Base-by-base conservation (phyloP, 1,284 basidiomycete species). In the Peniophora sp. region DNA sequence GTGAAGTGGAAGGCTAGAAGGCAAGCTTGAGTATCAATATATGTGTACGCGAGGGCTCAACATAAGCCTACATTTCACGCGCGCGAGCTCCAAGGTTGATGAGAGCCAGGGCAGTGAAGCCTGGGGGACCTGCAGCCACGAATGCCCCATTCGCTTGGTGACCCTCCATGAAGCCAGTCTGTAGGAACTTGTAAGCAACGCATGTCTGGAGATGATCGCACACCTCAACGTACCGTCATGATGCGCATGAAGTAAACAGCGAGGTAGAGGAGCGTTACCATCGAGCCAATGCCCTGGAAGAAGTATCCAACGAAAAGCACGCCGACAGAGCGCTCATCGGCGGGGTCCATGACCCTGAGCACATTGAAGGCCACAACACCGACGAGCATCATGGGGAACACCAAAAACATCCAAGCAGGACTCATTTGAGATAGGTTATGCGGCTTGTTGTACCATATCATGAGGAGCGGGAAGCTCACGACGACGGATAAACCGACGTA, bases 321-420 rank as follows among this genome's bases (percentile, higher is more conserved):
- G 23, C 74, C 73, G 27, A 75, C 52, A 1, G 68, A 61, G 50
- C 71, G 63, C 23, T 61, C 48, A 23, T 75, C 72, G 3, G 55
- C 50, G 3, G 66, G 57, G 14, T 66, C 58, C 45, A 77, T 58
- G 12, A 73, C 69, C 41, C 63, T 64, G 32, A 77, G 59, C 6
- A 72, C 71, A 50, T 75, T 73, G 62, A 70, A 71, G 9, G 73
- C 67, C 19, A 76, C 66, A n/a, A 75, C 71, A 27, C 74, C 73
- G 47, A 75, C 70, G 10, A 75, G 66, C 74, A 75, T 75, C 71
- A 76, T 67, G 5, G 73, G 74, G 59, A 76, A 75, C 47, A 75
- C 60, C 56, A 75, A 55, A 61, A 76, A 75, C 3, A 73, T 74
- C 61, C 72, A 75, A 0, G 73, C 73, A 1, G 74, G 73, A n/a